phyloP scores from a whole-genome alignment of 2,329 filamentous ascomycete genomes.

The Colletotrichum salicis region DNA sequence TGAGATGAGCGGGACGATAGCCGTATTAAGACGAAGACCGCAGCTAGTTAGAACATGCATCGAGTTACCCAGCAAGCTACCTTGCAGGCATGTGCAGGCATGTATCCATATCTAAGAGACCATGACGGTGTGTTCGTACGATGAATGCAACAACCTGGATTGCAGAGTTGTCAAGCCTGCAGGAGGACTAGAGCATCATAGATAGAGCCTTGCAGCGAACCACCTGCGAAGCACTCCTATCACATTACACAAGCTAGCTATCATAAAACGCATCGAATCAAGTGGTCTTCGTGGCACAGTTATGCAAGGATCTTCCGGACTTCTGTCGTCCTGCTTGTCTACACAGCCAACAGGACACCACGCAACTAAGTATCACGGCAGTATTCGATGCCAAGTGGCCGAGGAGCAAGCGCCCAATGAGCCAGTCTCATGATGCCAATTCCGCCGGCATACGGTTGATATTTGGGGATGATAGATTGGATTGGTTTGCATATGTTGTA shows the following conservation, averaged over 20 bases:
- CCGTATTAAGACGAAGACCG: background rate
- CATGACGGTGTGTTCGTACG: background rate
- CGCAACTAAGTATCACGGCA: background rate
- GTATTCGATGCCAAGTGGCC: background rate
- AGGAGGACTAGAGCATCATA: background rate
- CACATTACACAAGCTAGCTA: background rate
- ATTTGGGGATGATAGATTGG: background rate
- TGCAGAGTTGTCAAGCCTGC: background rate
- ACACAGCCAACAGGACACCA: background rate
- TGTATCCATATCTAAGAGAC: background rate
- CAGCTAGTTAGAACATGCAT: background rate
- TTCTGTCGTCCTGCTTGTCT: background rate
- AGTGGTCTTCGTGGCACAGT: background rate
- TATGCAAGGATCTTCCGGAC: background rate
- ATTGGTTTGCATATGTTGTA: background rate
- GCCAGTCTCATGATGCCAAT: background rate
- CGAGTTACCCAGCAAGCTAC: no score
- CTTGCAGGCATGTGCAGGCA: background rate
- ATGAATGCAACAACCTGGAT: background rate
- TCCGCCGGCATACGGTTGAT: background rate
- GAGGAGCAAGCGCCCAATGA: background rate
- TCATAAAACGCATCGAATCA: conserved; percentile 1
- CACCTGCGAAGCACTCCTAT: background rate
- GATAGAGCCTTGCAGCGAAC: background rate
- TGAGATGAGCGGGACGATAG: background rate